Conservation (phyloP, 441 rosid species). For the Sinapis alba region DNA sequence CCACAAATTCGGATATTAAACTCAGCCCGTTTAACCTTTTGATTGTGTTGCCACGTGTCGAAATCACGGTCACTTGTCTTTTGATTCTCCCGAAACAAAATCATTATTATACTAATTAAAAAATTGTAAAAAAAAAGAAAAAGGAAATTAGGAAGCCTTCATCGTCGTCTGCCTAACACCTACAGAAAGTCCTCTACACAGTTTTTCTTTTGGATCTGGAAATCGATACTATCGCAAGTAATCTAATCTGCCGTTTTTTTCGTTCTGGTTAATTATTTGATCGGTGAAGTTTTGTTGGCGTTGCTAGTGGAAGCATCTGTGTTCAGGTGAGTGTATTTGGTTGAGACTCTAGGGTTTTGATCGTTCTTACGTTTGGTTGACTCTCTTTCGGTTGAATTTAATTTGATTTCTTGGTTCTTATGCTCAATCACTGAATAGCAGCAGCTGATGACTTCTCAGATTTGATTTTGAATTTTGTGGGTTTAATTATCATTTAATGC, state of each 20-base stretch:
- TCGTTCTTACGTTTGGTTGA: conserved; percentile 31
- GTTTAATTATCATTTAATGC: too few relatives aligned
- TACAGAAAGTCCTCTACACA: conserved; percentile 45
- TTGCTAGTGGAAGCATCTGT: conserved; percentile 27
- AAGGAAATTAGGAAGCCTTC: conserved; percentile 17
- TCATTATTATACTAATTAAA: conserved; percentile 28
- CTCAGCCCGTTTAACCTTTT: conserved; percentile 35
- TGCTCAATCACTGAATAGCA: not conserved
- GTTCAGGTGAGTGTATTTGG: conserved; percentile 45
- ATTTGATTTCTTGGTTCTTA: not conserved
- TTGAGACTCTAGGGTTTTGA: conserved; percentile 24
- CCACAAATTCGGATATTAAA: conserved; percentile 80
- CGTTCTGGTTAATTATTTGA: not conserved
- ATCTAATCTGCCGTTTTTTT: not conserved
- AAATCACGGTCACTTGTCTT: conserved; percentile 27
- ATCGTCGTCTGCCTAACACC: conserved; percentile 30
- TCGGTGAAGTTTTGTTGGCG: conserved; percentile 26
- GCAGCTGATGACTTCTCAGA: conserved; percentile 26
- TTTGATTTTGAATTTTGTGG: not conserved
- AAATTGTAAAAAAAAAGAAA: not conserved
- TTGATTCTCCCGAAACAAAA: conserved; percentile 37
- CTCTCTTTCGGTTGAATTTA: conserved; percentile 12
- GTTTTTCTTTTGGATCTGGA: conserved; percentile 29
- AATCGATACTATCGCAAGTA: conserved; percentile 4
- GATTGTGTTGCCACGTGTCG: conserved; percentile 69